phyloP scores from a whole-genome alignment of 345 rosid species.

The Euphorbia lathyris region DNA sequence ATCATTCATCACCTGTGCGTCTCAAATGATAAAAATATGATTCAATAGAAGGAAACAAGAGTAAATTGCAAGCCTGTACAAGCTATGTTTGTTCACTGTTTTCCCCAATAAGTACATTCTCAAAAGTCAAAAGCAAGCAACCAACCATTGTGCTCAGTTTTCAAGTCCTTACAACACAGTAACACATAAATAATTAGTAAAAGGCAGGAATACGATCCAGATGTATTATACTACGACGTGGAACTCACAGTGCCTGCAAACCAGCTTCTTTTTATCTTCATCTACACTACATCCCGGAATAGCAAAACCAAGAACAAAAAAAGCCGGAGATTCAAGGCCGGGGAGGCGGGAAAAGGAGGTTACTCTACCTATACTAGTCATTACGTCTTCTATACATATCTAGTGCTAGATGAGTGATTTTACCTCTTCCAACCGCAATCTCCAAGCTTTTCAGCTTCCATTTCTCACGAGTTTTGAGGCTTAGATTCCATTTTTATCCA shows the following conservation, averaged over 20 bases:
- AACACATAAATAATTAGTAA: not conserved
- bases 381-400: not conserved
- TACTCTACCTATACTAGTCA: not conserved
- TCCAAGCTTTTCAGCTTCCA: not conserved
- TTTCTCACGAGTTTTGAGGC: not conserved
- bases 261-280: not conserved
- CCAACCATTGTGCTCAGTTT: not conserved
- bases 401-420: not conserved
- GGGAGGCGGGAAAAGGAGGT: not conserved
- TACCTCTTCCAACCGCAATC: not conserved
- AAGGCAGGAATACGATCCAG: too few species aligned
- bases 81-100: too few species aligned
- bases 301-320: not conserved
- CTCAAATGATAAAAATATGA: not conserved
- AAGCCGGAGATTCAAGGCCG: too few species aligned
- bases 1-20: not conserved
- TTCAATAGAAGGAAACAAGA: not conserved
- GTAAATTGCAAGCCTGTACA: not conserved
- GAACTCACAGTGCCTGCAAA: not conserved
- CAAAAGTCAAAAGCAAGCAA: too few species aligned
- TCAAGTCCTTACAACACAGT: not conserved
- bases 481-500: not conserved
- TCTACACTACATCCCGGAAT: not conserved
- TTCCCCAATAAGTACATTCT: not conserved
- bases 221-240: too few species aligned